These are phyloP conservation scores for Cladorrhinum samala DNA, from an alignment of 495 filamentous ascomycete species.

Conservation along the genomic window DNA sequence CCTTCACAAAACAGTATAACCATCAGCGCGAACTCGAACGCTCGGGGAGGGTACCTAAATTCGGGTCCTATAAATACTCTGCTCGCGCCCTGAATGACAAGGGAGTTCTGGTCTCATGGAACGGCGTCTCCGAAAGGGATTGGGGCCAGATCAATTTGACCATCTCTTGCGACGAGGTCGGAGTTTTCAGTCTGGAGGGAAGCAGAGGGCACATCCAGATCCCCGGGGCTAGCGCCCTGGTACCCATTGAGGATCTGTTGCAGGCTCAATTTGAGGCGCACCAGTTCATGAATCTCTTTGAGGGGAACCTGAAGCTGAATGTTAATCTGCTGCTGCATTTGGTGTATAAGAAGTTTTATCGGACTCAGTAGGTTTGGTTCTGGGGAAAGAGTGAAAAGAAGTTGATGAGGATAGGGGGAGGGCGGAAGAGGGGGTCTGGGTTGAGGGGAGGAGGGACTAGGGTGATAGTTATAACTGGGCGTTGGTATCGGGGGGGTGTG, in stretches of 20 bases:
- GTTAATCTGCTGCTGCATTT: slow-evolving; percentile 94
- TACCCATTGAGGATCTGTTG: slow-evolving; percentile 88
- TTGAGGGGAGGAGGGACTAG: background rate
- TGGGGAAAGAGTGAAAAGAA: background rate
- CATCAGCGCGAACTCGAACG: slow-evolving; percentile 93
- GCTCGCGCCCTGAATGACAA: slow-evolving; percentile 85
- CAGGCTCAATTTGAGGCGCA: slow-evolving; percentile 96
- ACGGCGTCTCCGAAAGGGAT: slow-evolving; percentile 76
- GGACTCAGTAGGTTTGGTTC: slow-evolving; percentile 52
- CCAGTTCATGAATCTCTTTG: slow-evolving; percentile 91
- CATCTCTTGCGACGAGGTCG: slow-evolving; percentile 89
- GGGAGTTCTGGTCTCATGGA: slow-evolving; percentile 85
- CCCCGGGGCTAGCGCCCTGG: slow-evolving; percentile 82
- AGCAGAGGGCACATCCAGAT: slow-evolving; percentile 92
- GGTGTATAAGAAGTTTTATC: slow-evolving; percentile 97
- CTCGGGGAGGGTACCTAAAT: slow-evolving; percentile 87
- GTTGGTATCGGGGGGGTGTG: too few relatives aligned
- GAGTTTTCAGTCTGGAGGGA: slow-evolving; percentile 88
- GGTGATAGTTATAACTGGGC: too few relatives aligned
- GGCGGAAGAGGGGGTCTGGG: background rate
- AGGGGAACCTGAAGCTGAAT: slow-evolving; percentile 79
- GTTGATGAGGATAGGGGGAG: background rate
- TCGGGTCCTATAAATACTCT: slow-evolving; percentile 94
- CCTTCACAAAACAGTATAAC: slow-evolving; percentile 98
- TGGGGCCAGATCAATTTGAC: slow-evolving; percentile 91